Evolutionary conservation across 176 grass and related monocot species (phyloP), one percentile per base, ranked within the genome.

Genomic region (Zizania latifolia): DNA sequence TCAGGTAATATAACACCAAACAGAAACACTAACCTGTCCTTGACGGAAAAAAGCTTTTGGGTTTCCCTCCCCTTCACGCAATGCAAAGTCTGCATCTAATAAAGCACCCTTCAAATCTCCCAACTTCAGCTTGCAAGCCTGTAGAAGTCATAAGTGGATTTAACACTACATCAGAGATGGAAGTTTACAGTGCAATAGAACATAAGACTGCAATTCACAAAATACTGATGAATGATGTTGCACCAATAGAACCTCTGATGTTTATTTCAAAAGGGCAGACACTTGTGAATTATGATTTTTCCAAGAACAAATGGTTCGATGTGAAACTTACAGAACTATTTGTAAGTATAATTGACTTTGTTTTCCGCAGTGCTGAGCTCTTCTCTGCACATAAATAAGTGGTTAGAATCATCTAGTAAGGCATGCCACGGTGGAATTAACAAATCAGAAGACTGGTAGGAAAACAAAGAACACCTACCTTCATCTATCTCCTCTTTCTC

Each of bases 291-390:
- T 6, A 36, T 36, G 19, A n/a, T n/a, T n/a, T n/a, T n/a, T n/a
- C n/a, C n/a, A n/a, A n/a, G 21, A 64, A 60, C 35, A 82, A 32
- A 32, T 60, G 23, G 39, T 16, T 36, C 4, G 21, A 76, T 26
- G 61, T 54, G 14, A 36, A 75, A 84, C 90, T 98, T 98, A 98
- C 91, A 78, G 88, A 94, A 76, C 91, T 94, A 89, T 98, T 98
- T 80, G 91, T 92, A 67, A 98, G 85, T 87, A 98, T 92, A 64
- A 98, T 89, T 62, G 94, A 98, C 82, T 98, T 98, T 16, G 81
- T 94, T 83, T 89, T 94, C 37, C 91, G 81, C 50, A 98, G 77
- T 35, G 73, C 44, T 46, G 72, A 84, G 85, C 86, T 98, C 68
- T 93, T 94, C 71, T 84, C 94, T 98, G 89, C 76, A 69, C 3